phyloP scores from a whole-genome alignment of 1,139 yeast species.

The Pichia sp. region DNA sequence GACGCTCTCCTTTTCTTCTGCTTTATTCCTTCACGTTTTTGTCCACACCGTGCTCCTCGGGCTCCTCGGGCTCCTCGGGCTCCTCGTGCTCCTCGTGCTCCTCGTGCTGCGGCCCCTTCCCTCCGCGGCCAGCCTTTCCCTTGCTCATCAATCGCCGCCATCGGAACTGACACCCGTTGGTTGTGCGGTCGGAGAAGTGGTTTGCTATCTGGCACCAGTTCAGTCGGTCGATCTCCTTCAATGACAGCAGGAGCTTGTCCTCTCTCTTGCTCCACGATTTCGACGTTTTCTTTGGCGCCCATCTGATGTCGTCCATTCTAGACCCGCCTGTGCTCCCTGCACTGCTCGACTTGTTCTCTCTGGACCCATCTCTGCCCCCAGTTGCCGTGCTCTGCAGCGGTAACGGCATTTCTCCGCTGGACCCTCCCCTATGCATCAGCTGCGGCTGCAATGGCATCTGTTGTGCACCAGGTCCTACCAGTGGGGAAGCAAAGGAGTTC shows the following conservation, averaged over 20 bases:
- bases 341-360: background rate
- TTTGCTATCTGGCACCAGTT: slow-evolving; percentile 77
- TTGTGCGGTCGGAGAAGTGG: slow-evolving; percentile 61
- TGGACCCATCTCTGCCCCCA: background rate
- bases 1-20: background rate
- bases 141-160: slow-evolving; percentile 42
- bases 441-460: too few species aligned
- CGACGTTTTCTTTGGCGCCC: slow-evolving; percentile 5
- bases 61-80: background rate
- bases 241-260: slow-evolving; percentile 57
- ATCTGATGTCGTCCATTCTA: slow-evolving; percentile 1
- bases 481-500: too few species aligned
- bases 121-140: background rate
- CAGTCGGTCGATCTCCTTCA: slow-evolving; percentile 61
- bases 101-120: background rate
- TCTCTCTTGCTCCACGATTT: slow-evolving; percentile 12
- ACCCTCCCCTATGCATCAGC: too few species aligned
- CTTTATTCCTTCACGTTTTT: background rate
- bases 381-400: too few species aligned
- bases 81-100: background rate
- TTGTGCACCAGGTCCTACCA: too few species aligned
- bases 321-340: background rate
- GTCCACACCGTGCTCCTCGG: too few species aligned
- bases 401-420: too few species aligned
- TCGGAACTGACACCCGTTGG: slow-evolving; percentile 73